phyloP scores from a whole-genome alignment of 2,329 filamentous ascomycete genomes.

The Fusarium continuum region DNA sequence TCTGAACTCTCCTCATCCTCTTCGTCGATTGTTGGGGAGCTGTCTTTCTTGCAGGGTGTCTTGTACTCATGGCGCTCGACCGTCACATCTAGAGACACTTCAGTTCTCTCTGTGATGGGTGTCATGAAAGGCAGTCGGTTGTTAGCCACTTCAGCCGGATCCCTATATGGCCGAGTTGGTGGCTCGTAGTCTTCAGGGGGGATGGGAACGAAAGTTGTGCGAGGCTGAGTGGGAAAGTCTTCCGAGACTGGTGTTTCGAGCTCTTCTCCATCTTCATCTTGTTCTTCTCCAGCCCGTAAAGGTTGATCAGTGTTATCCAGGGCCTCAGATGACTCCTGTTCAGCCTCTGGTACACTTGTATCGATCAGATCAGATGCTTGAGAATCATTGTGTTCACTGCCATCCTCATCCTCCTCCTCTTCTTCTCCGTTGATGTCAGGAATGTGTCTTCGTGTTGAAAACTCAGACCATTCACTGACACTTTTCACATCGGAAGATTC shows the following conservation, averaged over 20 bases:
- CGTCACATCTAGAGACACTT: constrained; percentile 79
- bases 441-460: constrained; percentile 77
- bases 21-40: constrained; percentile 43
- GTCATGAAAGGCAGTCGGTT: constrained; percentile 98
- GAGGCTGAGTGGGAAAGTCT: constrained; percentile 61
- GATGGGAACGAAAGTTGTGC: constrained; percentile 77
- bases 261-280: constrained; percentile 48
- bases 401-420: constrained; percentile 40
- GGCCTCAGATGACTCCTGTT: constrained; percentile 35
- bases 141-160: constrained; percentile 81
- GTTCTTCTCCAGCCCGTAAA: constrained; percentile 32
- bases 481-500: constrained; percentile 66
- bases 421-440: constrained; percentile 56
- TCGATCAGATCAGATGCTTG: constrained; percentile 53
- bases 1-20: constrained; percentile 48
- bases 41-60: constrained; percentile 74
- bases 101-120: constrained; percentile 94
- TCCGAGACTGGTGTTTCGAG: constrained; percentile 54
- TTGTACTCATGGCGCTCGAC: constrained; percentile 73
- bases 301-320: constrained; percentile 5
- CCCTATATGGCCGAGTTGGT: constrained; percentile 80
- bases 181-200: constrained; percentile 88
- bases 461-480: constrained; percentile 89
- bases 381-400: constrained; percentile 49
- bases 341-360: constrained; percentile 40